Evolutionary conservation across 768 basidiomycete genomes (phyloP), one percentile per base, ranked within the genome.

Genomic region (Psilocybe cubensis): DNA sequence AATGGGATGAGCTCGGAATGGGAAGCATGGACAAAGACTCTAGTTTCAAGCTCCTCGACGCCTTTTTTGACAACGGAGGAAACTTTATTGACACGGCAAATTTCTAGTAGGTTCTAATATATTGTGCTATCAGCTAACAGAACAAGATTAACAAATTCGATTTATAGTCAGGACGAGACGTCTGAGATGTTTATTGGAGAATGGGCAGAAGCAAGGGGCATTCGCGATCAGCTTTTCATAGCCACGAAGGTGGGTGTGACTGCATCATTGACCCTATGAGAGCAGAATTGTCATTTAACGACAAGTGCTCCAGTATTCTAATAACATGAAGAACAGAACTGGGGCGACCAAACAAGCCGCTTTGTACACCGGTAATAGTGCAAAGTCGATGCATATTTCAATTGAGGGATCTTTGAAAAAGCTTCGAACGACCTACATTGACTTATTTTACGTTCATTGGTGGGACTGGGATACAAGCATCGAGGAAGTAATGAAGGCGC

Each of bases 391-490:
- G 66, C 70, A 72, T 25, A 24, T 82, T 28, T 75, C 76, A 17
- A 68, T 83, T 23, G 66, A 73, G 20, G 77, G 69, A 2, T 79
- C 77, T 10, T 68, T 84, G 52, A 77, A 77, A 70, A 80, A 79
- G 58, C 73, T 84, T 2, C 68, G 76, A 21, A 81, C 77, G 0
- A 64, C 68, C 3, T 80, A 81, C 54, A 78, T 82, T 58, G 82
- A 84, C 58, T 62, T 83, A 38, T 65, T 80, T 8, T 81, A 80
- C 61, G 45, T 79, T 1, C 78, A 81, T 56, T 78, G 72, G 71
- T 83, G 83, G 83, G 84, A 86, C 62, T 84, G 73, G 60, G 68
- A 74, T n/a, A 83, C 81, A 6, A 71, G 74, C 10, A 72, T 87
- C 48, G 79, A 82, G 62, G 86, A 88, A 68, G 70, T 86, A 27